Percentiles rank a stretch among this genome's conserved stretches.
phyloP scores from a whole-genome alignment of 495 filamentous ascomycete genomes.

The Trypethelium eluteriae region DNA sequence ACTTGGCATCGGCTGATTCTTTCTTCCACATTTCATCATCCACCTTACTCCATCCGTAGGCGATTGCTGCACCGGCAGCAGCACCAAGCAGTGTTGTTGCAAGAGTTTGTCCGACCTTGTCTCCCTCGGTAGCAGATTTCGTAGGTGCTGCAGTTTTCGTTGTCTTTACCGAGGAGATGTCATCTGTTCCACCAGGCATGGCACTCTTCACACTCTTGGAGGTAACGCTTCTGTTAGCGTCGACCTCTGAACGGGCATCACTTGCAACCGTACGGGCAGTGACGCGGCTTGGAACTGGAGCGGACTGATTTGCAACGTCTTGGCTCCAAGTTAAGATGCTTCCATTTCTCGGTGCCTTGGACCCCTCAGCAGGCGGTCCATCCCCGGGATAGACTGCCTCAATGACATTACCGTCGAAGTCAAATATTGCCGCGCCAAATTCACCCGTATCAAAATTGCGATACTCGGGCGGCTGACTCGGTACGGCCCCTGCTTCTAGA shows the following conservation, averaged over 20 bases:
- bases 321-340: conserved; percentile 34
- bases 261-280: not conserved
- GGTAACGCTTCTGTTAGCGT: conserved; percentile 8
- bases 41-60: conserved; percentile 60
- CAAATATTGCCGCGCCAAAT: conserved; percentile 55
- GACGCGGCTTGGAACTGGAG: not conserved
- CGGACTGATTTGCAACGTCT: conserved; percentile 18
- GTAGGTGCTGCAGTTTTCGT: not conserved
- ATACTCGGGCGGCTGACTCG: conserved; percentile 48
- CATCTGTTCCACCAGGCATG: not conserved
- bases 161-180: not conserved
- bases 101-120: conserved; percentile 41
- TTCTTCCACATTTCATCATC: conserved; percentile 40
- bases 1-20: conserved; percentile 22
- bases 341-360: conserved; percentile 24
- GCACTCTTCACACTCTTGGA: not conserved
- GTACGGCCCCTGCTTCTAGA: conserved; percentile 50
- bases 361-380: not conserved
- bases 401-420: conserved; percentile 55
- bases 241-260: not conserved
- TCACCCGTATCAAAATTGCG: conserved; percentile 46
- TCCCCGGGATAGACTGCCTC: conserved; percentile 48
- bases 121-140: not conserved
- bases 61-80: conserved; percentile 64
- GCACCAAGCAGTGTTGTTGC: conserved; percentile 71